Base-by-base conservation (phyloP, 768 basidiomycete species). In the Cyathus striatus region DNA sequence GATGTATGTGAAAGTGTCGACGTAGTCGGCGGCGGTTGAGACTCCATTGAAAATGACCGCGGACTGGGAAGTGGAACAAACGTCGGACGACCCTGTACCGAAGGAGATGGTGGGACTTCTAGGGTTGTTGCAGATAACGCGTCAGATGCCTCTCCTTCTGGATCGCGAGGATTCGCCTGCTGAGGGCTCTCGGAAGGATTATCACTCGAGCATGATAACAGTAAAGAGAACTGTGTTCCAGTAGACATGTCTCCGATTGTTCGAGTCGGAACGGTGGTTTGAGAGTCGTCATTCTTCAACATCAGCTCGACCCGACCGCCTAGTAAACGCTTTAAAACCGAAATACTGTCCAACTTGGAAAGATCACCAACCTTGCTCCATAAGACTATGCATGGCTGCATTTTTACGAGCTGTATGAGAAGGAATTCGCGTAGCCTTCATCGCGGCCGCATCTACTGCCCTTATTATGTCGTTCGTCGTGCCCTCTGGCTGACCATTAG, bases 341-440 rank as follows among this genome's bases (percentile, higher is more conserved):
- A 21, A 42, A 20, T 21, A 37, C 43, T 34, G 42, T 40, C 46
- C 27, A 7, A n/a, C 27, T 30, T 9, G n/a, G n/a, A n/a, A 43
- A 42, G 38, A 42, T 34, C 37, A 53, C 52, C 40, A 38, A 58
- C 51, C 54, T 52, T 62, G 47, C 45, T 86, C 81, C 82, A 85
- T 84, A 9, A 84, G 67, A 39, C 74, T 72, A 42, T 83, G 78
- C 64, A 86, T 66, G 0, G 75, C 81, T 36, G 78, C 67, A 42
- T 54, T 54, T 43, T 66, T 60, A 44, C 62, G 53, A 22, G 61
- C 51, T 6, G 62, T 53, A 1, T 56, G 47, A 7, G 64, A 53
- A 6, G 52, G 47, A 22, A 52, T 50, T 38, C 56, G 54, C 2
- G 63, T 55, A 24, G 58, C 54, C 17, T 58, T 57, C 18, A 57